Evolutionary conservation across 2,329 filamentous ascomycete species (phyloP).

Genomic region (Dothistroma pini): DNA sequence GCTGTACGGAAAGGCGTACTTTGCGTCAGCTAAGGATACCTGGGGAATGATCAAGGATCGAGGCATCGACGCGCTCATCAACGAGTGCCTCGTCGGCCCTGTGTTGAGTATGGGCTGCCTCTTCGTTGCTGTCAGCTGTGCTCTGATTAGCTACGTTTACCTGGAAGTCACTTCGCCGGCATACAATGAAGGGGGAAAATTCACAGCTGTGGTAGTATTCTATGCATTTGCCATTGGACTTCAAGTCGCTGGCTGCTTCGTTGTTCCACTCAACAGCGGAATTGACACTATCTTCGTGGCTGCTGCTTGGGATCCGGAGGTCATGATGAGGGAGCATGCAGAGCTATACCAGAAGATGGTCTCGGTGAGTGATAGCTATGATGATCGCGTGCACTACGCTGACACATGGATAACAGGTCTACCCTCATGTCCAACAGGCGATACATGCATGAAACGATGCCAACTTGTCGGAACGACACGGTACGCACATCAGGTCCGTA

Average conservation of each 20-base stretch:
- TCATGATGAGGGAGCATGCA: conserved; percentile 74
- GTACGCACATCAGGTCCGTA: background rate
- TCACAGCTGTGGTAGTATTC: conserved; percentile 73
- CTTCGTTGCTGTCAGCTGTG: conserved; percentile 79
- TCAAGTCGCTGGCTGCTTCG: conserved; percentile 86
- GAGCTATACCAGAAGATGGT: conserved; percentile 79
- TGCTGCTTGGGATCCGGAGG: conserved; percentile 62
- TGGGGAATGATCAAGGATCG: conserved; percentile 64
- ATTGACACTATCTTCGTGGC: conserved; percentile 91
- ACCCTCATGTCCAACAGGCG: conserved; percentile 70
- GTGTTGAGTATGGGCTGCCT: conserved; percentile 57
- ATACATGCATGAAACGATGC: conserved; percentile 44
- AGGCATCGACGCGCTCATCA: conserved; percentile 84
- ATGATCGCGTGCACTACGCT: background rate
- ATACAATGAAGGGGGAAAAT: conserved; percentile 67
- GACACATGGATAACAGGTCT: conserved; percentile 36
- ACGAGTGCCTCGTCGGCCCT: conserved; percentile 72
- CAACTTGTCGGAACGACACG: background rate
- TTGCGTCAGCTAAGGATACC: conserved; percentile 81
- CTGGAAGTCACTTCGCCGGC: conserved; percentile 73
- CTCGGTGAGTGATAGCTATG: conserved; percentile 44
- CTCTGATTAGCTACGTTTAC: conserved; percentile 82
- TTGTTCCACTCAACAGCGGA: conserved; percentile 82
- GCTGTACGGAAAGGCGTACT: conserved; percentile 84
- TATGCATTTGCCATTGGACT: conserved; percentile 87